phyloP scores from a whole-genome alignment of 768 basidiomycete genomes.

The Leucosporidium creatinivorum region DNA sequence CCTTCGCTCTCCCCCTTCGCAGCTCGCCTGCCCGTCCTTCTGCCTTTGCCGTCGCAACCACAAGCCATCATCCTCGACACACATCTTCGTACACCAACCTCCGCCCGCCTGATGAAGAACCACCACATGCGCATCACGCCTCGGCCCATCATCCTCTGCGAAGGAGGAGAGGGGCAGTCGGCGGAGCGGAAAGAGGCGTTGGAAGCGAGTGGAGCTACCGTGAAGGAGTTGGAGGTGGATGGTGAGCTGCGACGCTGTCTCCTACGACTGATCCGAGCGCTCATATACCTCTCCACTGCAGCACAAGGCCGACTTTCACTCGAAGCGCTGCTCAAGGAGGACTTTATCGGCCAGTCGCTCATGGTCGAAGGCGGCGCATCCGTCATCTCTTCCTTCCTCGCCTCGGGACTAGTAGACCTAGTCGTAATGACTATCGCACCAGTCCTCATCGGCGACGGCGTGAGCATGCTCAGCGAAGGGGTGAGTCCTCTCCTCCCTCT shows the following conservation, averaged over 20 bases:
- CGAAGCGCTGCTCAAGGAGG: background rate
- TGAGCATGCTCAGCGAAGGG: background rate
- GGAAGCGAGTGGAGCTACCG: slow-evolving; percentile 61
- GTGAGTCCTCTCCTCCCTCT: background rate
- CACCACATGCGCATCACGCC: slow-evolving; percentile 55
- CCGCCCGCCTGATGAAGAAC: slow-evolving; percentile 66
- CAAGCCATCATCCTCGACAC: slow-evolving; percentile 79
- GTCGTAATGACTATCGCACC: slow-evolving; percentile 83
- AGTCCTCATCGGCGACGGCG: slow-evolving; percentile 57
- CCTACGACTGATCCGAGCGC: slow-evolving; percentile 3
- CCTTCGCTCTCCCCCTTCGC: background rate
- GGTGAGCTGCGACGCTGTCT: slow-evolving; percentile 39
- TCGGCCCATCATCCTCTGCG: slow-evolving; percentile 64
- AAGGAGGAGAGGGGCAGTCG: slow-evolving; percentile 12
- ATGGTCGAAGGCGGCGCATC: slow-evolving; percentile 95
- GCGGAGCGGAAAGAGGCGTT: slow-evolving; percentile 47
- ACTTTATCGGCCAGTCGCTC: slow-evolving; percentile 47
- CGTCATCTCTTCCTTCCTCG: slow-evolving; percentile 68
- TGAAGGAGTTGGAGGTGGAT: slow-evolving; percentile 45
- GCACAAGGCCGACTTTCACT: background rate
- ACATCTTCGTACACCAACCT: slow-evolving; percentile 56
- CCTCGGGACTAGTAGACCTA: slow-evolving; percentile 53
- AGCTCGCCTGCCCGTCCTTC: slow-evolving; percentile 40
- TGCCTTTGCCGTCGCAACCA: slow-evolving; percentile 47
- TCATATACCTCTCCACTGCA: background rate